Evolutionary conservation across 495 filamentous ascomycete genomes (phyloP), one percentile per base, ranked within the genome.

Genomic region (Massariosphaeria phaeospora): DNA sequence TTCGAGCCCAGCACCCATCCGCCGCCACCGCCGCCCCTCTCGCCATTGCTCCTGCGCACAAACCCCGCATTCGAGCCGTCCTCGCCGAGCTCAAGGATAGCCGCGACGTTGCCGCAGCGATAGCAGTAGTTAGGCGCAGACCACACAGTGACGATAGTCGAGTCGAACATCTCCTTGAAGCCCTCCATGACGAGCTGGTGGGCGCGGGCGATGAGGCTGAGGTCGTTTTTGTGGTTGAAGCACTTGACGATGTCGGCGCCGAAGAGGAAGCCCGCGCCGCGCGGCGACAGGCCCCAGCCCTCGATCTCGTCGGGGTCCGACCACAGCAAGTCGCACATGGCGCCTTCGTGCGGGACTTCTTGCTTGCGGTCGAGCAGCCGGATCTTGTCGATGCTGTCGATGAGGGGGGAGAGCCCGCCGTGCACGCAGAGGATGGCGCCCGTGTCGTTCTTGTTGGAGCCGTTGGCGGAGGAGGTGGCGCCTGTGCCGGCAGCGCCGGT

Each of bases 131-230:
- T 98, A 1, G 93, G 93, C 40, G 93, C 93, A 8, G 83, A 88
- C 93, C 93, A 96, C 41, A 98, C 91, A 0, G 93, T 98, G 3
- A 98, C 93, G 52, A 98, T 96, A 20, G 80, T 86, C 13, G 79
- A 81, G 60, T 97, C 91, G 62, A 96, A 96, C 91, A 96, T 96
- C 73, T 96, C 93, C 70, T 97, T 97, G 71, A 95, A 97, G 8
- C 93, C 93, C 69, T 98, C 93, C 93, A 97, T 98, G 29, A 98
- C 93, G 21, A 98, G 81, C 71, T 98, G 93, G 67, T 98, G 93
- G 15, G 93, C 93, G 49, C 93, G 82, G 42, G 93, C 93, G 42
- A 98, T 91, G 34, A 98, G 76, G 3, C 83, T 87, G 8, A 98
- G 77, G 66, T 95, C 88, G 67, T 98, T 98, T 15, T 79, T 76